These are phyloP conservation scores for Penicillium sp. DNA, from an alignment of 2,329 filamentous ascomycete genomes.

Conservation along the genomic window DNA sequence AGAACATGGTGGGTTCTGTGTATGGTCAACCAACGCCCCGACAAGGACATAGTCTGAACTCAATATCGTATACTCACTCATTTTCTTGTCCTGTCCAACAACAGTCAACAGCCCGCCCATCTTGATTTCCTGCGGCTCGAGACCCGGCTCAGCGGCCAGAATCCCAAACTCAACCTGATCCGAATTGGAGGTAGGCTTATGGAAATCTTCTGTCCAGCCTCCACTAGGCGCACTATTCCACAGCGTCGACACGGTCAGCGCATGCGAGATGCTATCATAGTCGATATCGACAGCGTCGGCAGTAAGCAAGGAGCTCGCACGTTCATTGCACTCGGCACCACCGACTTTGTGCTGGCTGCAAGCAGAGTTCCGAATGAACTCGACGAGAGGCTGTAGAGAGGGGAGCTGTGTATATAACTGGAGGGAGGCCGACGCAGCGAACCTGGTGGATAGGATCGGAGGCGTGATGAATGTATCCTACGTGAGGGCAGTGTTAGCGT, in stretches of 20 bases:
- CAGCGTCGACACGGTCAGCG: slow-evolving; percentile 60
- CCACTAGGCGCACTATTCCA: slow-evolving; percentile 48
- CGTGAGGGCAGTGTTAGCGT: neutral
- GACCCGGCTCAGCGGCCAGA: slow-evolving; percentile 57
- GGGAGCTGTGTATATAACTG: slow-evolving; percentile 68
- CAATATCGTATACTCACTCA: slow-evolving; percentile 46
- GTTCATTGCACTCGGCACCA: slow-evolving; percentile 47
- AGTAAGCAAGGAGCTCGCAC: slow-evolving; percentile 45
- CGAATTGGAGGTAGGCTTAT: slow-evolving; percentile 21
- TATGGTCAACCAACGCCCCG: slow-evolving; percentile 3
- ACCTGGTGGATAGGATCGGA: slow-evolving; percentile 54
- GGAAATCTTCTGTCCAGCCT: slow-evolving; percentile 48
- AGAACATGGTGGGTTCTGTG: slow-evolving; percentile 69
- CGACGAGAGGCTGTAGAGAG: slow-evolving; percentile 52
- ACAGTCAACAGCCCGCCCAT: slow-evolving; percentile 75
- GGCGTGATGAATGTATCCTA: slow-evolving; percentile 60
- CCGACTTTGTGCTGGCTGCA: slow-evolving; percentile 46
- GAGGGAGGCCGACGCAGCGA: slow-evolving; percentile 58
- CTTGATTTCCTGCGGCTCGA: slow-evolving; percentile 67
- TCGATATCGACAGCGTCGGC: slow-evolving; percentile 71
- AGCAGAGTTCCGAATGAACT: slow-evolving; percentile 50
- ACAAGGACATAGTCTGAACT: neutral
- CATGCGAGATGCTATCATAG: slow-evolving; percentile 64
- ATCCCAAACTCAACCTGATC: slow-evolving; percentile 76
- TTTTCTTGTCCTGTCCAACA: slow-evolving; percentile 66